A percentile compares a stretch with the other conserved stretches of the same genome.
Evolutionary conservation across 108 stramenopile genomes (phyloP).

Genomic region (Skeletonema grethae): DNA sequence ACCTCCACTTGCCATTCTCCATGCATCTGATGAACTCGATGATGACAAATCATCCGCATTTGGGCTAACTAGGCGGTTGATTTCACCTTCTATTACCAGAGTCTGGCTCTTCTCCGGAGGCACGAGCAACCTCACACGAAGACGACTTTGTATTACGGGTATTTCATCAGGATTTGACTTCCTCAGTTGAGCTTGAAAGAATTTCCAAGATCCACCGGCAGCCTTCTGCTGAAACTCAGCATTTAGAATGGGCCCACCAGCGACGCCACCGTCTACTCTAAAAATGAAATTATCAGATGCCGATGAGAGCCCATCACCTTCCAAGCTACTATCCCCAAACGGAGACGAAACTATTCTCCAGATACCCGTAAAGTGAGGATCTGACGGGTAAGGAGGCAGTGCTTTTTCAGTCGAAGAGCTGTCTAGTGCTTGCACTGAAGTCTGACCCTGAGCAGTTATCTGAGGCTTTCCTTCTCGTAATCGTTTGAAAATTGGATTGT

Average conservation of each 20-base stretch:
- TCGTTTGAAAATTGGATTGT: slow-evolving; percentile 74
- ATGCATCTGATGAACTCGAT: slow-evolving; percentile 23
- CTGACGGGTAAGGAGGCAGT: slow-evolving; percentile 67
- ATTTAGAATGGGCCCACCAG: slow-evolving; percentile 79
- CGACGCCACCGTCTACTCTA: slow-evolving; percentile 77
- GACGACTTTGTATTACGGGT: slow-evolving; percentile 37
- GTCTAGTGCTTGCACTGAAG: slow-evolving; percentile 30
- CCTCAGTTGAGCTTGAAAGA: slow-evolving; percentile 52
- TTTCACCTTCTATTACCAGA: slow-evolving; percentile 77
- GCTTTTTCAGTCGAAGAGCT: slow-evolving; percentile 24
- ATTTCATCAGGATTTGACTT: slow-evolving; percentile 12
- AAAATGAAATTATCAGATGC: slow-evolving; percentile 67
- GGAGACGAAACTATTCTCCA: slow-evolving; percentile 78
- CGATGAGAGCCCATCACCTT: slow-evolving; percentile 22
- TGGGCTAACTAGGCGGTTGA: slow-evolving; percentile 33
- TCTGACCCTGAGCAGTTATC: slow-evolving; percentile 35
- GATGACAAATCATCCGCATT: slow-evolving; percentile 21
- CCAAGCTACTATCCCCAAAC: slow-evolving; percentile 38
- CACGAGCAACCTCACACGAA: slow-evolving; percentile 76
- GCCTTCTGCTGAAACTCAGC: slow-evolving; percentile 70
- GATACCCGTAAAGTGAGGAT: slow-evolving; percentile 70
- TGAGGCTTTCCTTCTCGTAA: slow-evolving; percentile 45
- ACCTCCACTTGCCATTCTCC: slow-evolving; percentile 29
- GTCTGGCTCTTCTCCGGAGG: slow-evolving; percentile 78
- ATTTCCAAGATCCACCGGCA: slow-evolving; percentile 81